Evolutionary conservation across 768 basidiomycete species (phyloP), one percentile per base, ranked within the genome.

Genomic region (Tubosaeta brunneosetosa): DNA sequence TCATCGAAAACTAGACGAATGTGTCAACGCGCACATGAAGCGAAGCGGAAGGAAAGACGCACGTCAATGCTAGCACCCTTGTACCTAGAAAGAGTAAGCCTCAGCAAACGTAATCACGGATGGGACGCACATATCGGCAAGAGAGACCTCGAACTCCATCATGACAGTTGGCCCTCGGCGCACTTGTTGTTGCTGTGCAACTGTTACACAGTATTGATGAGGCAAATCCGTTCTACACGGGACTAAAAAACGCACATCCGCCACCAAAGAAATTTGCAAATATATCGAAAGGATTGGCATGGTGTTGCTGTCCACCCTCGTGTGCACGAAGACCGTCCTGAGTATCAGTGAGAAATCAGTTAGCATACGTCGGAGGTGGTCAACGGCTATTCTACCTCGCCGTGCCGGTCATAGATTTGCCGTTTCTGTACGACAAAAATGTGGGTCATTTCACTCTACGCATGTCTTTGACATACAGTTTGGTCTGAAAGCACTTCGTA

Each of bases 401-500:
- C 95, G 73, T 94, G 86, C 52, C 86, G 80, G 69, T 98, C 97
- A 69, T 97, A 99, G 56, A 95, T 90, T 73, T 83, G 79, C 29
- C 90, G 85, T 86, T 93, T 95, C 88, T 94, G 65, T 3, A 54
- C 14, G 14, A 44, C 22, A 26, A 34, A 34, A 55, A 54, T 40
- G 58, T 10, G 37, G 3, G 9, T 33, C 19, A 26, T 13, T 27
- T 31, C 38, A 25, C 11, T 31, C 2, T 10, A 40, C 9, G n/a
- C 16, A 49, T 16, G 32, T 12, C 17, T 36, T 47, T 2, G 26
- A 61, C 83, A 61, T 58, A 93, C 91, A 58, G 83, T 82, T 2
- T 80, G 49, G 65, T 97, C 93, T 7, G 93, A 94, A 27, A 99
- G 77, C n/a, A 95, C 82, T 70, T 98, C 94, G 61, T 97, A 99